Conservation (phyloP, 805 yeast genomes). For the Pichia nanzhaoensis region DNA sequence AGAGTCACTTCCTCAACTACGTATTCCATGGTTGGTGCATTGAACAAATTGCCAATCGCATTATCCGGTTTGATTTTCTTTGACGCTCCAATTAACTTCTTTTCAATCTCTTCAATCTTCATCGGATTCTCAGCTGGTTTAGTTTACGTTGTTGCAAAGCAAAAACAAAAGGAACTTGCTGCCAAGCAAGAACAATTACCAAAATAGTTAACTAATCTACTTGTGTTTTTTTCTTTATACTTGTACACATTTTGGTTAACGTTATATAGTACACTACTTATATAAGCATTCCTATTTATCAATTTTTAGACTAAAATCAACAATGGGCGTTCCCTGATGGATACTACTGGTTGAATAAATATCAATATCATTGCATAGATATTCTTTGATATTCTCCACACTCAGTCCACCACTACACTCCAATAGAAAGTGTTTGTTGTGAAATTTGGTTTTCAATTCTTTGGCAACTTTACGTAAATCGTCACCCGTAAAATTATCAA, state of each 20-base stretch:
- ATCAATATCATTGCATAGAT: conserved; percentile 73
- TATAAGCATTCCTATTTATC: conserved; percentile 11
- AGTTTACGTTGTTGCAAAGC: conserved; percentile 92
- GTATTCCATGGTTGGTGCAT: conserved; percentile 98
- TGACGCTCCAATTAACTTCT: conserved; percentile 90
- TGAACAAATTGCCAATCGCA: conserved; percentile 96
- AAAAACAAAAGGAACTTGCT: conserved; percentile 61
- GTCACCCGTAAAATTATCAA: conserved; percentile 75
- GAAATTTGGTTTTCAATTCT: conserved; percentile 54
- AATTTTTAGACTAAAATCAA: conserved; percentile 82
- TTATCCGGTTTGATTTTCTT: conserved; percentile 90
- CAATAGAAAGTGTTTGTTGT: conserved; percentile 47
- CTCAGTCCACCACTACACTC: conserved; percentile 94
- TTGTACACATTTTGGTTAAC: no score
- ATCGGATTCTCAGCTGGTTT: conserved; percentile 94
- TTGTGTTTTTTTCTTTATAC: no score
- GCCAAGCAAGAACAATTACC: conserved; percentile 26
- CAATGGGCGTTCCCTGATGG: conserved; percentile 82
- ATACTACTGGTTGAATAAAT: conserved; percentile 86
- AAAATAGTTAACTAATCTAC: conserved; percentile 17
- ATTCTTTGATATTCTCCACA: conserved; percentile 54
- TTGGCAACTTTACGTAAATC: conserved; percentile 60
- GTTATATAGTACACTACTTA: not conserved
- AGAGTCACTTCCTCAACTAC: conserved; percentile 98
- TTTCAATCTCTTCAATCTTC: conserved; percentile 80